Percentiles rank a stretch among this genome's conserved stretches.
Evolutionary conservation across 1,284 basidiomycete genomes (phyloP).

Genomic region (Mycosarcoma maydis): DNA sequence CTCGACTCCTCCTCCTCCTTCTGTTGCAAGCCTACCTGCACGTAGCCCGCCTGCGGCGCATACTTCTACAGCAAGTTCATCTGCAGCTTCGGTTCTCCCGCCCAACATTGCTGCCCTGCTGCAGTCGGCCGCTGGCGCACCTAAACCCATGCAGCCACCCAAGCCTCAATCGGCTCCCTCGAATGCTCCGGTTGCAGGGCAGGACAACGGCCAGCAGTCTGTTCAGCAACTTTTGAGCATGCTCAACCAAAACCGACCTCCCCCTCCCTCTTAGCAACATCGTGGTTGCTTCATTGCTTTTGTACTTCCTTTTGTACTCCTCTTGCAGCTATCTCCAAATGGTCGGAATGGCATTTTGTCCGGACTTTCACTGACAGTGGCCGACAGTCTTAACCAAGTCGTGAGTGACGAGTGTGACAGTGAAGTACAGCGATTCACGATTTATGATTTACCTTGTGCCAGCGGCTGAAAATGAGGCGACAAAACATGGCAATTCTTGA

Average conservation of each 20-base stretch:
- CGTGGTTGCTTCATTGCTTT: too few species aligned
- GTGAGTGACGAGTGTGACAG: too few species aligned
- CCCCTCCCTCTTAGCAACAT: conserved; percentile 25
- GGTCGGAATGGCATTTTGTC: background rate
- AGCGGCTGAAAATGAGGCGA: too few species aligned
- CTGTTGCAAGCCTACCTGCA: conserved; percentile 19
- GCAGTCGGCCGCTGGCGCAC: conserved; percentile 42
- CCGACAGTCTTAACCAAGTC: too few species aligned
- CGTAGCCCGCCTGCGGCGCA: conserved; percentile 18
- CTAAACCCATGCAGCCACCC: conserved; percentile 35
- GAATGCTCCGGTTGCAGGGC: conserved; percentile 8
- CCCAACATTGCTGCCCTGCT: conserved; percentile 50
- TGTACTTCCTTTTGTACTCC: too few species aligned
- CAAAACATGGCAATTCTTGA: too few species aligned
- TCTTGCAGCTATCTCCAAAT: too few species aligned
- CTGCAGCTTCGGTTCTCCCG: conserved; percentile 28
- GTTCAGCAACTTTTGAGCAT: conserved; percentile 45
- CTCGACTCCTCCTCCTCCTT: conserved; percentile 18
- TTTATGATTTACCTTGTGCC: too few species aligned
- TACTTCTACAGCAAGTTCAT: conserved; percentile 1
- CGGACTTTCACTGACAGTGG: too few species aligned
- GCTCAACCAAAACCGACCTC: conserved; percentile 43
- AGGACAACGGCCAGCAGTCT: conserved; percentile 39
- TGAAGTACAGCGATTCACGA: too few species aligned
- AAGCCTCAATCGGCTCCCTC: conserved; percentile 36